phyloP scores from a whole-genome alignment of 1,139 yeast genomes.

The Blastobotrys serpentis region DNA sequence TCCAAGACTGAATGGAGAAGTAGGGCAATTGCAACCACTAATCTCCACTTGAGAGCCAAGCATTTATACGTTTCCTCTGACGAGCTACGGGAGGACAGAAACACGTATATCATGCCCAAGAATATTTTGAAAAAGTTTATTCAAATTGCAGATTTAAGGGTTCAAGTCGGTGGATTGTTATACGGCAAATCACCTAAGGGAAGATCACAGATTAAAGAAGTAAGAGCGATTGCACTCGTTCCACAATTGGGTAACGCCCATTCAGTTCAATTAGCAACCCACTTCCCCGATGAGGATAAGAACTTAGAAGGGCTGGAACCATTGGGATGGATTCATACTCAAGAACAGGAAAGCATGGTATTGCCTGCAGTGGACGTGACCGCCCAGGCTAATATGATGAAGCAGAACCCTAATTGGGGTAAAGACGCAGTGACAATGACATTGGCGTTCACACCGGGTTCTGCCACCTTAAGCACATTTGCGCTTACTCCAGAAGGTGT shows the following conservation, averaged over 20 bases:
- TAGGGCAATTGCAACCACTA: slow-evolving; percentile 76
- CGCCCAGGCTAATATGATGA: slow-evolving; percentile 49
- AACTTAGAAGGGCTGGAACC: slow-evolving; percentile 40
- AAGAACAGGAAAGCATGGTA: slow-evolving; percentile 57
- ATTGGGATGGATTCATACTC: slow-evolving; percentile 60
- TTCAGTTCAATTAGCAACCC: slow-evolving; percentile 59
- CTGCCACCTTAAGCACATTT: slow-evolving; percentile 72
- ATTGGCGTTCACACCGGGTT: slow-evolving; percentile 80
- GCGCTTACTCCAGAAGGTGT: slow-evolving; percentile 62
- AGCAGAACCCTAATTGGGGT: slow-evolving; percentile 40
- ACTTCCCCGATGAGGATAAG: slow-evolving; percentile 43
- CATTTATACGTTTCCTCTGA: slow-evolving; percentile 70
- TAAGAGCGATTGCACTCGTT: slow-evolving; percentile 69
- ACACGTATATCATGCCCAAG: slow-evolving; percentile 76
- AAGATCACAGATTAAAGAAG: slow-evolving; percentile 71
- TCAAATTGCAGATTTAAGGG: slow-evolving; percentile 75
- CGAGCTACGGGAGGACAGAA: slow-evolving; percentile 47
- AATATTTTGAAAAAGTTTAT: slow-evolving; percentile 76
- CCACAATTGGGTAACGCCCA: slow-evolving; percentile 84
- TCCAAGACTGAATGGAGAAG: slow-evolving; percentile 92
- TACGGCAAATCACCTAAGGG: slow-evolving; percentile 77
- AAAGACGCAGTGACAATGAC: slow-evolving; percentile 54
- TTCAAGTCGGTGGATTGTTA: slow-evolving; percentile 78
- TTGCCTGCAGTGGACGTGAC: slow-evolving; percentile 73
- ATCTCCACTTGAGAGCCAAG: slow-evolving; percentile 70